phyloP scores from a whole-genome alignment of 2,329 filamentous ascomycete species.

The Helicocarpus griseus region DNA sequence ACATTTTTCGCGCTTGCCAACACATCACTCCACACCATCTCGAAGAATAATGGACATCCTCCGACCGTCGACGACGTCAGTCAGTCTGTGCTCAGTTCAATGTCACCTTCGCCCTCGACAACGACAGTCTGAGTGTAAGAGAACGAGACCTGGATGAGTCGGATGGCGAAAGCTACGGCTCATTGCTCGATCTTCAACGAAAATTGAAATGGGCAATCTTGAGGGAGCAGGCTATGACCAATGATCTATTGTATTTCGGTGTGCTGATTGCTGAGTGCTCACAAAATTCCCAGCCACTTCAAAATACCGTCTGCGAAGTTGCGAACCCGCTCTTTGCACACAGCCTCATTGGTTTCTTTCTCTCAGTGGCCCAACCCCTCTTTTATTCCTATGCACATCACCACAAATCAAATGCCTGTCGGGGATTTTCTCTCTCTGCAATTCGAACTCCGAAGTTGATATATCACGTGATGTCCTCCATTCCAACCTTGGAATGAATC shows the following conservation, averaged over 20 bases:
- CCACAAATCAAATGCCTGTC: too few species aligned
- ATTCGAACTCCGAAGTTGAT: too few species aligned
- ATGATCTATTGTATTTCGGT: too few species aligned
- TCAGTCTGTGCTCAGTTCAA: neutral
- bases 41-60: too few species aligned
- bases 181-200: neutral
- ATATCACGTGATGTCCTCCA: too few species aligned
- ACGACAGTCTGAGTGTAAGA: neutral
- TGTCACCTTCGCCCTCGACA: neutral
- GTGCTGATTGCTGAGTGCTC: too few species aligned
- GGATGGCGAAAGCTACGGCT: neutral
- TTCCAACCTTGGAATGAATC: too few species aligned
- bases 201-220: neutral
- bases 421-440: too few species aligned
- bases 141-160: neutral
- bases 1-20: conserved; percentile 13
- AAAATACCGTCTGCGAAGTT: neutral
- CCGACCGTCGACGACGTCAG: neutral
- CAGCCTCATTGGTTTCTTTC: neutral
- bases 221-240: neutral
- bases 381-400: too few species aligned
- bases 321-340: neutral
- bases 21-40: conserved; percentile 14
- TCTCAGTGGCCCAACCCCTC: neutral
- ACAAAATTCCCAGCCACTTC: neutral